Evolutionary conservation across 768 basidiomycete genomes (phyloP).

Genomic region (Phallus indusiatus): DNA sequence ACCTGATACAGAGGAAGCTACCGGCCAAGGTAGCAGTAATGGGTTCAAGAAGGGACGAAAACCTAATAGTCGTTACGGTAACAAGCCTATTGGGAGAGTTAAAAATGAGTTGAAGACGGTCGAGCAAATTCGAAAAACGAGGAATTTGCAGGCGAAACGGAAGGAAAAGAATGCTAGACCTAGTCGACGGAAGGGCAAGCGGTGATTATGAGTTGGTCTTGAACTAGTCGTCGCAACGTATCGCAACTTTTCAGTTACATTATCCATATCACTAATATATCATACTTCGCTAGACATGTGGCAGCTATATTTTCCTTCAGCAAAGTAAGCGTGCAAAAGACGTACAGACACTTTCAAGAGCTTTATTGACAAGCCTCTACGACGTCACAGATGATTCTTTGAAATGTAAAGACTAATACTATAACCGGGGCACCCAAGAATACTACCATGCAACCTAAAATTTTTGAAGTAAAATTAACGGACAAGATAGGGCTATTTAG

Average conservation of each 20-base stretch:
- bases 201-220: conserved; percentile 24
- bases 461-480: neutral
- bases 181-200: conserved; percentile 32
- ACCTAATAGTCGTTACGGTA: conserved; percentile 37
- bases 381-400: too few species aligned
- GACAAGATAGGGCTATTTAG: conserved; percentile 4
- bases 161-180: conserved; percentile 79
- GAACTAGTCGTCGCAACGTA: neutral
- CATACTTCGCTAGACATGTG: too few species aligned
- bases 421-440: too few species aligned
- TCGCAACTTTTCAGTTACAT: neutral
- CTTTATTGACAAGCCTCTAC: too few species aligned
- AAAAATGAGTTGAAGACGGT: conserved; percentile 80
- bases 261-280: neutral
- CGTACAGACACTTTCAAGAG: too few species aligned
- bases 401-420: too few species aligned
- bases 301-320: too few species aligned
- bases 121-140: conserved; percentile 76
- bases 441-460: neutral
- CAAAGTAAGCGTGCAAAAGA: too few species aligned
- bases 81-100: conserved; percentile 53
- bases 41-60: conserved; percentile 26
- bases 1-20: conserved; percentile 34
- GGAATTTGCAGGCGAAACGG: conserved; percentile 55
- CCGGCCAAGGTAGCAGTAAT: conserved; percentile 30